Evolutionary conservation across 805 yeast species (phyloP).

Genomic region (Candida corydali): DNA sequence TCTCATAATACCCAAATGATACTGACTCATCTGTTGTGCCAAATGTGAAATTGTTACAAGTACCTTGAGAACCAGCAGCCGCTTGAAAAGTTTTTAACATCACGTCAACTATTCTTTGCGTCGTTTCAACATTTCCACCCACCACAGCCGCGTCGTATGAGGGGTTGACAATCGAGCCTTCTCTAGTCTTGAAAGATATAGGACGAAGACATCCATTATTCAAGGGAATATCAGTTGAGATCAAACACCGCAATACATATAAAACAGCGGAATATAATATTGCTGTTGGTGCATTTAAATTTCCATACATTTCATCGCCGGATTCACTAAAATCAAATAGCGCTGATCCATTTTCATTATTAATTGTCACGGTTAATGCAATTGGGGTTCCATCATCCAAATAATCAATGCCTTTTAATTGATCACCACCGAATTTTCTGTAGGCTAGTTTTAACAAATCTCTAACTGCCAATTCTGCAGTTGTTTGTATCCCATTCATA

Average conservation of each 20-base stretch:
- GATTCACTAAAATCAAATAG: conserved; percentile 83
- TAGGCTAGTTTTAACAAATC: conserved; percentile 27
- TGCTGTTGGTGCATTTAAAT: conserved; percentile 89
- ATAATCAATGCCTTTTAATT: conserved; percentile 52
- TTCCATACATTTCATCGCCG: conserved; percentile 83
- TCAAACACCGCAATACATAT: conserved; percentile 80
- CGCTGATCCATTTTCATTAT: conserved; percentile 52
- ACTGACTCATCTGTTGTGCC: conserved; percentile 64
- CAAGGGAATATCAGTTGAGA: conserved; percentile 83
- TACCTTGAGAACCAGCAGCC: conserved; percentile 95
- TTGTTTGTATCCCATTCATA: conserved; percentile 33
- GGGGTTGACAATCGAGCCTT: conserved; percentile 55
- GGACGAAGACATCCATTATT: conserved; percentile 92
- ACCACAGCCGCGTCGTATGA: conserved; percentile 87
- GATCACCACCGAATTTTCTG: conserved; percentile 35
- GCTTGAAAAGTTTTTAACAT: conserved; percentile 81
- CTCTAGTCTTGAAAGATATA: conserved; percentile 49
- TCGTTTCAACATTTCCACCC: conserved; percentile 87
- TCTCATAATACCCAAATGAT: conserved; percentile 89
- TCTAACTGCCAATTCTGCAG: conserved; percentile 33
- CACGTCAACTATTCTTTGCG: conserved; percentile 90
- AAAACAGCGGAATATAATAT: conserved; percentile 85
- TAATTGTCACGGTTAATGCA: conserved; percentile 47
- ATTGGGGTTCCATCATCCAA: conserved; percentile 83
- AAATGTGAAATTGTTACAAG: conserved; percentile 90